Conservation (phyloP, 352 stramenopile genomes). For the Phytopythium ostracodes region DNA sequence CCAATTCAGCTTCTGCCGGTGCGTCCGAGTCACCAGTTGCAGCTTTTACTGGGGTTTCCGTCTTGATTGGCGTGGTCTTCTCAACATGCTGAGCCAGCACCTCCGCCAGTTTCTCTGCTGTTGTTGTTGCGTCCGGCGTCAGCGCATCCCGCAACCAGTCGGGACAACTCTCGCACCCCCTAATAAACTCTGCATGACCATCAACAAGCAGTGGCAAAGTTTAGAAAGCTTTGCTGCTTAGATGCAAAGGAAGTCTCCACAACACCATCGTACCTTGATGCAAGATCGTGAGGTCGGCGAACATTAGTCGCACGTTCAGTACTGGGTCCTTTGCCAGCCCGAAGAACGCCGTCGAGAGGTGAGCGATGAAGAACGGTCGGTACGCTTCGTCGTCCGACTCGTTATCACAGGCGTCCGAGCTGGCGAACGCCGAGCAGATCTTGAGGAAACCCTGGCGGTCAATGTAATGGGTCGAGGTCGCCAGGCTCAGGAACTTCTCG, state of each 20-base stretch:
- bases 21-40: not conserved
- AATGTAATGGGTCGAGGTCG: slow-evolving; percentile 50
- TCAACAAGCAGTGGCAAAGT: not conserved
- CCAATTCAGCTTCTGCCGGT: not conserved
- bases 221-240: not conserved
- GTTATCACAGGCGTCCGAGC: not conserved
- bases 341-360: slow-evolving; percentile 52
- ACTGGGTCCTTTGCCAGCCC: slow-evolving; percentile 53
- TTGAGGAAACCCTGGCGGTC: slow-evolving; percentile 69
- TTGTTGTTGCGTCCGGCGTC: not conserved
- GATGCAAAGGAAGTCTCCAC: not conserved
- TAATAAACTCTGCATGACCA: not conserved
- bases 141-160: not conserved
- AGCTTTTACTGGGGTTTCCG: not conserved
- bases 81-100: not conserved
- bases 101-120: not conserved
- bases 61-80: not conserved
- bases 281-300: slow-evolving; percentile 39
- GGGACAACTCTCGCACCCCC: not conserved
- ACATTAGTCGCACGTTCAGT: slow-evolving; percentile 70
- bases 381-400: slow-evolving; percentile 7
- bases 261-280: slow-evolving; percentile 19
- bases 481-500: slow-evolving; percentile 45
- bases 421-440: slow-evolving; percentile 57
- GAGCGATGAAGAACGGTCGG: slow-evolving; percentile 42